These are phyloP conservation scores for Rossbeevera mucosa DNA, from an alignment of 768 basidiomycete genomes.

Conservation along the genomic window DNA sequence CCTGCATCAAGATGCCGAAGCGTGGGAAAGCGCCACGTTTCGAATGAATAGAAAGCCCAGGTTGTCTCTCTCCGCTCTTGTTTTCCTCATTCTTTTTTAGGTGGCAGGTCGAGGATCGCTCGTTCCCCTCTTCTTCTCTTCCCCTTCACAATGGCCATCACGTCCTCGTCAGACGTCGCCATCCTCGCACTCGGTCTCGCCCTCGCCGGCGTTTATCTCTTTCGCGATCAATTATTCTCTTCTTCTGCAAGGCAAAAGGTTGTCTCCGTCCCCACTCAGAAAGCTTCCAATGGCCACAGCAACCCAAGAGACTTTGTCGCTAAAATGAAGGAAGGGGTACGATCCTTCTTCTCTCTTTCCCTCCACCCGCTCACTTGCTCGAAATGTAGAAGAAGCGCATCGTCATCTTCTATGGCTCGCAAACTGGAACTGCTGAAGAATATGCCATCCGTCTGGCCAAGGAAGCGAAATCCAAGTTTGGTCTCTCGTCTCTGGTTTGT, in stretches of 20 bases:
- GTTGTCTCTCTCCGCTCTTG: conserved; percentile 11
- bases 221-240: conserved; percentile 74
- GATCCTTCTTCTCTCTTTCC: conserved; percentile 23
- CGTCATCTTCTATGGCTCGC: conserved; percentile 97
- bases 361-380: conserved; percentile 1
- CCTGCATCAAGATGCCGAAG: conserved; percentile 11
- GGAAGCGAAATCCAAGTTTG: conserved; percentile 95
- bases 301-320: conserved; percentile 93
- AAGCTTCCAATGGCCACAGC: conserved; percentile 56
- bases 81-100: conserved; percentile 4
- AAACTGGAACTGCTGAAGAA: conserved; percentile 98
- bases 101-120: background rate
- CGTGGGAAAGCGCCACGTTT: conserved; percentile 42
- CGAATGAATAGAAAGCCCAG: conserved; percentile 21
- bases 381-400: conserved; percentile 83
- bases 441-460: conserved; percentile 97
- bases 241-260: conserved; percentile 59
- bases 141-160: conserved; percentile 46
- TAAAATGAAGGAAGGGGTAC: conserved; percentile 90
- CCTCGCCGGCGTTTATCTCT: conserved; percentile 76
- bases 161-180: conserved; percentile 66
- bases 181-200: conserved; percentile 71
- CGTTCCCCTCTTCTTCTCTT: background rate
- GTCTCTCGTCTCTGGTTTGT: conserved; percentile 91
- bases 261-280: conserved; percentile 43